Evolutionary conservation across 1,139 yeast species (phyloP).

Genomic region (Saccharomyces hybrid): DNA sequence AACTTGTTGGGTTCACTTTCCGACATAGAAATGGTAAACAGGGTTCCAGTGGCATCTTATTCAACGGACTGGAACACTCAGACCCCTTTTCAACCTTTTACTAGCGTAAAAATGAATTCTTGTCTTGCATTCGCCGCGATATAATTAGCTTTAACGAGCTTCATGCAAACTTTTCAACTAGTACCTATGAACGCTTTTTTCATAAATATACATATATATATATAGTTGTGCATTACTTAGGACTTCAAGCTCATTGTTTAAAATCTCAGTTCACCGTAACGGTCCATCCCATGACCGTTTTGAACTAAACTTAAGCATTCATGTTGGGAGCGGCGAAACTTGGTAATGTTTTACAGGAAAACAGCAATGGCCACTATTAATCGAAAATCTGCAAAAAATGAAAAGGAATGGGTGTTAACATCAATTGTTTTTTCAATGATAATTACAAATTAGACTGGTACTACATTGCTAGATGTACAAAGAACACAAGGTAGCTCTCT

Average conservation of each 20-base stretch:
- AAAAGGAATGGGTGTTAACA: not conserved
- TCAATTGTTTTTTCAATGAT: not conserved
- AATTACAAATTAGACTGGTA: not conserved
- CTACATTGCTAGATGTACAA: too few species aligned
- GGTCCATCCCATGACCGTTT: not conserved
- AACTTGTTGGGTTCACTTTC: conserved; percentile 93
- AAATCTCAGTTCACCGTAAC: not conserved
- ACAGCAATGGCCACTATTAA: not conserved
- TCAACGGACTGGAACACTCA: conserved; percentile 32
- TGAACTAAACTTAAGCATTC: not conserved
- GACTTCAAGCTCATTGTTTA: not conserved
- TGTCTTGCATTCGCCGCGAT: not conserved
- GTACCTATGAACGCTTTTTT: not conserved
- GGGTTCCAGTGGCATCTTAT: conserved; percentile 35
- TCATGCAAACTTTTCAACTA: not conserved
- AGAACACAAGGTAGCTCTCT: not conserved
- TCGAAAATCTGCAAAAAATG: not conserved
- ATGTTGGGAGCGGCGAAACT: not conserved
- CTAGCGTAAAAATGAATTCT: conserved; percentile 9
- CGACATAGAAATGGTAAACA: conserved; percentile 65
- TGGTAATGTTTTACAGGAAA: not conserved
- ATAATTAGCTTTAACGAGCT: not conserved
- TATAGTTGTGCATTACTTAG: not conserved
- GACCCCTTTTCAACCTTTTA: conserved; percentile 39
- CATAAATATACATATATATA: not conserved